Base-by-base conservation (phyloP, 106 monocot species). In the Narthecium ossifragum region DNA sequence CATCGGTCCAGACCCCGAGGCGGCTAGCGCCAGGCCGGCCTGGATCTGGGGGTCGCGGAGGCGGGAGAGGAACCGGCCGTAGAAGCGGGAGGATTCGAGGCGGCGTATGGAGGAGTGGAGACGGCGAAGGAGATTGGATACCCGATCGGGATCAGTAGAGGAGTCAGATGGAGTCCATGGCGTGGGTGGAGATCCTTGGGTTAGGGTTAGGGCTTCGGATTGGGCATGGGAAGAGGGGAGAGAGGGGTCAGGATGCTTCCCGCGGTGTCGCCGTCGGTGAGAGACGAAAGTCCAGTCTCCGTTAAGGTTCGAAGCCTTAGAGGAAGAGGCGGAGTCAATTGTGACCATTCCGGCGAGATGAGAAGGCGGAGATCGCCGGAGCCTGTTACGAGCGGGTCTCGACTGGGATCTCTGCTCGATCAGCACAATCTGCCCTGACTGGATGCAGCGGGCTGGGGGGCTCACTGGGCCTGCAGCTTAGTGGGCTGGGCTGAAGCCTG, bases 81-180 rank as follows among this genome's bases (percentile, higher is more conserved):
- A 68, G 75, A 90, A 84, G 14, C 38, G 26, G 45, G 90, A 90
- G 14, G 36, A 26, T 39, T 70, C 66, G 43, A 94, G 68, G 6
- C 59, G 64, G 31, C 17, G 21, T 26, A 81, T 48, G 29, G 90
- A 41, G 64, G 67, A 70, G 11, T 60, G 38, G 56, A 86, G 66
- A 32, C 59, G 63, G 46, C 39, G 45, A 54, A 78, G 78, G 65
- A 90, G 71, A 4, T 36, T 56, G 23, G 66, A 53, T 30, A 67
- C 61, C 21, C 68, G 25, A 6, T 55, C 48, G 22, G 69, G 65
- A 37, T 80, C 71, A 65, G 65, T 32, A 10, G 47, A 18, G 30
- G 80, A 38, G 43, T 86, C 70, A 17, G 25, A 23, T 7, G 94
- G 94, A 3, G 78, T 67, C 90, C 89, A 86, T 56, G 75, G 85